These are phyloP conservation scores for Hordeum pubiflorum DNA, from an alignment of 202 grass and related monocot species.

Conservation along the genomic window DNA sequence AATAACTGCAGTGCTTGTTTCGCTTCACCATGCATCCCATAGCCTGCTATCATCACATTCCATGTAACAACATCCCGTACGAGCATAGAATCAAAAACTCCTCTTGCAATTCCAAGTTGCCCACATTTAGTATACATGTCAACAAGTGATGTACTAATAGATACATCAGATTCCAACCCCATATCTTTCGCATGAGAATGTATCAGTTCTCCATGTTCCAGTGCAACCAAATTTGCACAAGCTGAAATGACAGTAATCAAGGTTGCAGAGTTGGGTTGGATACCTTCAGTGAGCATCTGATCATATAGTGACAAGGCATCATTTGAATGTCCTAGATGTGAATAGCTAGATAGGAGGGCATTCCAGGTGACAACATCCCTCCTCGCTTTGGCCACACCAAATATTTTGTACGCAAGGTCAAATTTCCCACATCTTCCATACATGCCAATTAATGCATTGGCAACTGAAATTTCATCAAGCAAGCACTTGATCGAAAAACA, in stretches of 20 bases:
- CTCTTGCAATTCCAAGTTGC: slow-evolving; percentile 33
- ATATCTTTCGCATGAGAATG: slow-evolving; percentile 53
- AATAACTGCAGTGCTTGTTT: slow-evolving; percentile 45
- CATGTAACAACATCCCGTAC: slow-evolving; percentile 55
- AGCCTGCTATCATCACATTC: slow-evolving; percentile 77
- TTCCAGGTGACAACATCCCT: slow-evolving; percentile 63
- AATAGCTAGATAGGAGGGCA: slow-evolving; percentile 49
- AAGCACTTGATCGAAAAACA: slow-evolving; percentile 41
- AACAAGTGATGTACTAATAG: slow-evolving; percentile 48
- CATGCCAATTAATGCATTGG: slow-evolving; percentile 58
- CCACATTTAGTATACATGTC: slow-evolving; percentile 82
- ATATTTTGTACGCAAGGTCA: slow-evolving; percentile 40
- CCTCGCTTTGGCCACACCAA: slow-evolving; percentile 28
- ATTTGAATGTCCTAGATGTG: slow-evolving; percentile 38
- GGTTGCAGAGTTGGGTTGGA: slow-evolving; percentile 55
- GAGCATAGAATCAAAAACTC: slow-evolving; percentile 47
- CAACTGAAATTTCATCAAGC: slow-evolving; percentile 37
- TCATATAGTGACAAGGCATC: slow-evolving; percentile 46
- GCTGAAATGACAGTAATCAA: slow-evolving; percentile 45
- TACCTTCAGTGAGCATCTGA: slow-evolving; percentile 45
- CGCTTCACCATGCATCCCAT: slow-evolving; percentile 58
- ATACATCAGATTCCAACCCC: slow-evolving; percentile 37
- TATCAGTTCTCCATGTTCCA: slow-evolving; percentile 46
- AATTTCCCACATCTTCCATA: slow-evolving; percentile 54
- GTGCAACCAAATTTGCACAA: slow-evolving; percentile 47